These are phyloP conservation scores for Mycena indigotica DNA, from an alignment of 768 basidiomycete species.

Conservation along the genomic window DNA sequence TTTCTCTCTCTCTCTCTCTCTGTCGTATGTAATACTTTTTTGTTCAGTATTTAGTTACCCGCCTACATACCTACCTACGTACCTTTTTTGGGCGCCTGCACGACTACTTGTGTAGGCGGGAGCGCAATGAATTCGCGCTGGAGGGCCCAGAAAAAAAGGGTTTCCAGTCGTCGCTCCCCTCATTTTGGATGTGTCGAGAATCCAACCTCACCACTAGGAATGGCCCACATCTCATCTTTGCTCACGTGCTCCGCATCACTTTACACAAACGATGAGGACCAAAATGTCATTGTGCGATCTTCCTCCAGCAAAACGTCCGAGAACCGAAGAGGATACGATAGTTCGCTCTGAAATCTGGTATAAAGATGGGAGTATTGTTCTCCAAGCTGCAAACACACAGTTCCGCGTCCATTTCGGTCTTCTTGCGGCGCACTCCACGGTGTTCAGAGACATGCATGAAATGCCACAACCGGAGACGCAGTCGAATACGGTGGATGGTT, in stretches of 20 bases:
- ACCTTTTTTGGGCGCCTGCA: background rate
- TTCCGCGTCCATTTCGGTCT: background rate
- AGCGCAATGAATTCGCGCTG: constrained; percentile 1
- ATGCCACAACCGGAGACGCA: background rate
- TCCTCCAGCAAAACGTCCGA: background rate
- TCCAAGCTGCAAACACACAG: background rate
- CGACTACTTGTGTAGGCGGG: background rate
- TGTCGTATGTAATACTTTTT: background rate
- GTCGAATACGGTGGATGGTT: background rate
- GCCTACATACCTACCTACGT: constrained; percentile 2
- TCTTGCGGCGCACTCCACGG: background rate
- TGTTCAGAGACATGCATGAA: background rate
- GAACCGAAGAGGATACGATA: constrained; percentile 1
- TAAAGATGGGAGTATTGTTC: constrained; percentile 1
- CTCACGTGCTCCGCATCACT: too few relatives aligned
- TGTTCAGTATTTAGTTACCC: background rate
- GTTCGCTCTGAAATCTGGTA: background rate
- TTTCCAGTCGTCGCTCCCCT: background rate
- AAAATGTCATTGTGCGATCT: background rate
- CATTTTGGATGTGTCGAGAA: background rate
- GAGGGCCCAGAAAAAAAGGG: constrained; percentile 1
- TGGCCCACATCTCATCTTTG: too few relatives aligned
- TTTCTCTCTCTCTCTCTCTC: background rate
- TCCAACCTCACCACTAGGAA: too few relatives aligned
- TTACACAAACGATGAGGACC: too few relatives aligned